Conservation (phyloP, 2,329 filamentous ascomycete species). For the Amauroascus niger region DNA sequence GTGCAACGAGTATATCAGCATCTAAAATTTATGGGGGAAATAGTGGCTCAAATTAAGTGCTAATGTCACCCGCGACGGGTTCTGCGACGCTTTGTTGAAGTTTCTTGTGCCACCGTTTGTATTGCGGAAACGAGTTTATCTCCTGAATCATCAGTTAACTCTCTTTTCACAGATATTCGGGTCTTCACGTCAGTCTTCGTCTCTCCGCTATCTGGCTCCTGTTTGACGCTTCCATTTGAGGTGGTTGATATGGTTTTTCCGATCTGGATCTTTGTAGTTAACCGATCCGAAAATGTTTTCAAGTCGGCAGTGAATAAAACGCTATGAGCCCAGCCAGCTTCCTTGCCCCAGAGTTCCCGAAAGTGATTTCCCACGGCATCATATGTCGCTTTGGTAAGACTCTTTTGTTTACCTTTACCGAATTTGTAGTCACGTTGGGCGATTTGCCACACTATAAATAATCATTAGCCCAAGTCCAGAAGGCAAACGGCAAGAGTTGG, state of each 20-base stretch:
- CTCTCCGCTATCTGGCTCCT: neutral
- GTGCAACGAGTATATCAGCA: neutral
- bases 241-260: constrained; percentile 17
- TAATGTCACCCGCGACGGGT: constrained; percentile 5
- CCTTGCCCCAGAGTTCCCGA: constrained; percentile 75
- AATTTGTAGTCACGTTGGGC: constrained; percentile 93
- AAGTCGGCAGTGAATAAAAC: constrained; percentile 93
- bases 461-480: constrained; percentile 3
- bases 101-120: neutral
- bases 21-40: neutral
- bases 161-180: constrained; percentile 14
- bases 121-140: neutral
- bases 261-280: constrained; percentile 34
- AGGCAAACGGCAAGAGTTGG: constrained; percentile 9
- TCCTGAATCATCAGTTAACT: constrained; percentile 10
- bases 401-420: constrained; percentile 69
- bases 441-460: constrained; percentile 74
- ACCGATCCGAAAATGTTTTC: constrained; percentile 65
- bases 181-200: neutral
- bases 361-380: constrained; percentile 87
- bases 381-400: constrained; percentile 79
- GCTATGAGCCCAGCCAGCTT: constrained; percentile 95
- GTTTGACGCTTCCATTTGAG: neutral
- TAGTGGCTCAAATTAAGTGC: neutral
- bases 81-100: constrained; percentile 11